phyloP scores from a whole-genome alignment of 371 early-diverging fungal species.

The Lichtheimia hyalospora region DNA sequence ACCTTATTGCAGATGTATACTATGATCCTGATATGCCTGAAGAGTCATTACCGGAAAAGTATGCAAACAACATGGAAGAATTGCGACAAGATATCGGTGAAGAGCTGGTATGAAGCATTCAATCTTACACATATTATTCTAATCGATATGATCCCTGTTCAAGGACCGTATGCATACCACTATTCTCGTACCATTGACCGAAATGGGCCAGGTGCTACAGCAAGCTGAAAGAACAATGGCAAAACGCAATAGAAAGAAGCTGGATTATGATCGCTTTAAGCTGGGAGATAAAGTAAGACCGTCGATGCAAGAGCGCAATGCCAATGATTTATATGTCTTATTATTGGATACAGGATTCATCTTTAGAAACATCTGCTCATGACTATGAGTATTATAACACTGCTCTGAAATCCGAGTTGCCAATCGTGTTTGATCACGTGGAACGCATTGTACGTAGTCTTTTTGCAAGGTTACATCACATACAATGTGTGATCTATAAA shows the following conservation, averaged over 20 bases:
- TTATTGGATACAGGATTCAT: background rate
- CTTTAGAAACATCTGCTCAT: background rate
- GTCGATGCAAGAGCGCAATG: too few relatives aligned
- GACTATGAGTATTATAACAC: background rate
- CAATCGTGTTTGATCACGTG: background rate
- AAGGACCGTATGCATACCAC: background rate
- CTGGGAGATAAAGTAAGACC: background rate
- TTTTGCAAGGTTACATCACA: background rate
- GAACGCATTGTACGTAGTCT: background rate
- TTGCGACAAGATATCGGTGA: background rate
- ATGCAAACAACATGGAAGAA: background rate
- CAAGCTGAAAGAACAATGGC: conserved; percentile 4
- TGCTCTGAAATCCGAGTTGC: background rate
- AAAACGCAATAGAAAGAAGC: background rate
- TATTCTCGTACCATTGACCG: background rate
- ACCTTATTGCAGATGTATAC: background rate
- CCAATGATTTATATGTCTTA: too few relatives aligned
- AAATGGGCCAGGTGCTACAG: background rate
- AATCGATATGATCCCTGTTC: background rate
- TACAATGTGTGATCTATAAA: background rate
- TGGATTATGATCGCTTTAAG: conserved; percentile 3
- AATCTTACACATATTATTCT: background rate
- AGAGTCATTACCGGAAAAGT: background rate
- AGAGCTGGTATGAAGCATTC: background rate
- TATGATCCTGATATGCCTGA: background rate